phyloP scores from a whole-genome alignment of 805 yeast genomes.

The Candida palmyrensis region DNA sequence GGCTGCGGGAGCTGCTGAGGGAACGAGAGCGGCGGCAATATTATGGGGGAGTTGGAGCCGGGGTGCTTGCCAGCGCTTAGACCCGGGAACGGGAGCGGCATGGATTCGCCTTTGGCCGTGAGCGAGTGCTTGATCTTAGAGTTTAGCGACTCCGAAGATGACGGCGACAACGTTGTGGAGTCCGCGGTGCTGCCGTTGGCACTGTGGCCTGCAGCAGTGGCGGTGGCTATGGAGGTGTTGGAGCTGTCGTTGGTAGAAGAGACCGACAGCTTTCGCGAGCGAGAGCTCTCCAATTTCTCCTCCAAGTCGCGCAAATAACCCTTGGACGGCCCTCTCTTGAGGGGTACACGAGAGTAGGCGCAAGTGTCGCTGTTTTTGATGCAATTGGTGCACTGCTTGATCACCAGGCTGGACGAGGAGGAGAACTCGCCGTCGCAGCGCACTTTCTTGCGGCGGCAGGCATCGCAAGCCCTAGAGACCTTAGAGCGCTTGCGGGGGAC shows the following conservation, averaged over 20 bases:
- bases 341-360: slow-evolving; percentile 63
- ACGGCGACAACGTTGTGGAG: background rate
- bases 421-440: slow-evolving; percentile 61
- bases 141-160: background rate
- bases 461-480: slow-evolving; percentile 78
- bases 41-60: slow-evolving; percentile 23
- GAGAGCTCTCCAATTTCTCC: slow-evolving; percentile 24
- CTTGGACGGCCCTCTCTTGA: slow-evolving; percentile 76
- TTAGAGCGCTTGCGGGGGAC: slow-evolving; percentile 63
- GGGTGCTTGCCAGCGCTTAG: too few relatives aligned
- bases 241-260: background rate
- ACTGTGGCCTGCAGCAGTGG: background rate
- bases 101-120: too few relatives aligned
- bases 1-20: slow-evolving; percentile 1
- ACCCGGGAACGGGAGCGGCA: too few relatives aligned
- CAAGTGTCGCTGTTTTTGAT: slow-evolving; percentile 55
- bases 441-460: slow-evolving; percentile 69
- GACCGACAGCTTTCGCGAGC: background rate
- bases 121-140: too few relatives aligned
- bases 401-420: slow-evolving; percentile 39
- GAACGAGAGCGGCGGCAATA: slow-evolving; percentile 23
- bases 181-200: background rate
- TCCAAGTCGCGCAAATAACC: slow-evolving; percentile 52
- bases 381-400: slow-evolving; percentile 59
- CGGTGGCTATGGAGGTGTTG: too few relatives aligned